Percentiles rank a stretch among this genome's conserved stretches.
Evolutionary conservation across 2,329 filamentous ascomycete species (phyloP).

Genomic region (Aspergillus felis): DNA sequence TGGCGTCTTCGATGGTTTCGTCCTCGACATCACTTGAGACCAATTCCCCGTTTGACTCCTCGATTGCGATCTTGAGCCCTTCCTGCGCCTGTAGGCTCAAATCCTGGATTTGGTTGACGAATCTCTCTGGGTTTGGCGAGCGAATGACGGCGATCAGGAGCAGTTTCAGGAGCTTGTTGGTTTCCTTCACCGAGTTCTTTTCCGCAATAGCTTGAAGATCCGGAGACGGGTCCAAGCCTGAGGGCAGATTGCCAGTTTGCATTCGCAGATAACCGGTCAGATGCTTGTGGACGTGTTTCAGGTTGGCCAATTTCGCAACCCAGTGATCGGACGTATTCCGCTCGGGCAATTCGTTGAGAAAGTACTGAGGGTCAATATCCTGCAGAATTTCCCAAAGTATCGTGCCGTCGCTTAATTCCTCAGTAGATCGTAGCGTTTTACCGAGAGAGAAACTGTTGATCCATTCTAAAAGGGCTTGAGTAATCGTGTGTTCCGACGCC

Average conservation of each 20-base stretch:
- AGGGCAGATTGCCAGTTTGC: conserved; percentile 43
- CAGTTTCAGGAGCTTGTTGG: conserved; percentile 57
- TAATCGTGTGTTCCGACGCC: conserved; percentile 44
- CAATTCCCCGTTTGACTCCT: conserved; percentile 42
- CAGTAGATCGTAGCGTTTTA: conserved; percentile 37
- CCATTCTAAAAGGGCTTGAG: conserved; percentile 46
- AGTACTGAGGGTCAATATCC: conserved; percentile 47
- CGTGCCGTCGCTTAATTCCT: conserved; percentile 43
- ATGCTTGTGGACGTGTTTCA: conserved; percentile 47
- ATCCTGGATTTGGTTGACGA: conserved; percentile 48
- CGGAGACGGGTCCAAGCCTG: conserved; percentile 40
- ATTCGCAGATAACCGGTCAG: conserved; percentile 43
- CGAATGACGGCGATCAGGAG: conserved; percentile 61
- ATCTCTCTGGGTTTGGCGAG: conserved; percentile 54
- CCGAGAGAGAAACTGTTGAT: conserved; percentile 44
- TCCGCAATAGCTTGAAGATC: conserved; percentile 46
- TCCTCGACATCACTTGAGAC: conserved; percentile 34
- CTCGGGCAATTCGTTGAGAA: conserved; percentile 46
- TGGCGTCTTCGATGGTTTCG: conserved; percentile 32
- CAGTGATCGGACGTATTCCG: conserved; percentile 42
- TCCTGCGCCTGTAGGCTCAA: conserved; percentile 43
- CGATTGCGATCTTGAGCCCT: conserved; percentile 45
- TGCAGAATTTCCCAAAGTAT: conserved; percentile 47
- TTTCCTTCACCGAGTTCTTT: conserved; percentile 40
- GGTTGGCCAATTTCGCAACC: conserved; percentile 47